These are phyloP conservation scores for Phialemoniopsis sp. DNA, from an alignment of 2,329 filamentous ascomycete species.

Conservation along the genomic window DNA sequence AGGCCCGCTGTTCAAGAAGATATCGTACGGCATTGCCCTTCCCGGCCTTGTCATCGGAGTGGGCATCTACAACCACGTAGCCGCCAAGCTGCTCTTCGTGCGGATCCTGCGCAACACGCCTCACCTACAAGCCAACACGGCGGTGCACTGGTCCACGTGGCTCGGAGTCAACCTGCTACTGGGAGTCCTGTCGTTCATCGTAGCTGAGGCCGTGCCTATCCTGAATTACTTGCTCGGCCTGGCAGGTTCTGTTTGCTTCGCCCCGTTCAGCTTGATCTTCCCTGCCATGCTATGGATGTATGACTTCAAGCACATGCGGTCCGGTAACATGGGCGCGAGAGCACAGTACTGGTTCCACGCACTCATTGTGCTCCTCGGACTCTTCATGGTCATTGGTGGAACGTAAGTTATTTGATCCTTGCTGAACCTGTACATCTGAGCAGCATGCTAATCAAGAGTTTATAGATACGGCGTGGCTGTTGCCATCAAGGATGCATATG, in stretches of 20 bases:
- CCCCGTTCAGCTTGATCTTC: conserved; percentile 20
- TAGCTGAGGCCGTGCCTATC: conserved; percentile 26
- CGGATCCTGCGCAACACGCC: conserved; percentile 27
- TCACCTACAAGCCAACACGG: conserved; percentile 27
- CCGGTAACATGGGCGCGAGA: conserved; percentile 9
- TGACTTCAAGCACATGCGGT: conserved; percentile 14
- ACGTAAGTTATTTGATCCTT: too few species aligned
- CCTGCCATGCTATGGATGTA: conserved; percentile 20
- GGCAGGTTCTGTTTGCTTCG: conserved; percentile 21
- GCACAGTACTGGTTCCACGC: conserved; percentile 15
- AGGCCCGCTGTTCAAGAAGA: conserved; percentile 22
- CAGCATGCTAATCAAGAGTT: too few species aligned
- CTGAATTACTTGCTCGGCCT: conserved; percentile 28
- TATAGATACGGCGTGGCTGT: conserved; percentile 16
- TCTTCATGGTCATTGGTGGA: conserved; percentile 18
- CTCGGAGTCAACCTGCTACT: conserved; percentile 23
- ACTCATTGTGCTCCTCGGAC: conserved; percentile 13
- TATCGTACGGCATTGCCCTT: conserved; percentile 23
- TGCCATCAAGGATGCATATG: conserved; percentile 17
- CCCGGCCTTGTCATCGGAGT: conserved; percentile 15
- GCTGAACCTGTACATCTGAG: too few species aligned
- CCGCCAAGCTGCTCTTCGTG: conserved; percentile 35
- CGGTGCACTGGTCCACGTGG: conserved; percentile 30
- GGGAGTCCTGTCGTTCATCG: conserved; percentile 21
- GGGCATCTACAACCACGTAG: conserved; percentile 20